Base-by-base conservation (phyloP, 2,329 filamentous ascomycete genomes). In the Nemania abortiva region DNA sequence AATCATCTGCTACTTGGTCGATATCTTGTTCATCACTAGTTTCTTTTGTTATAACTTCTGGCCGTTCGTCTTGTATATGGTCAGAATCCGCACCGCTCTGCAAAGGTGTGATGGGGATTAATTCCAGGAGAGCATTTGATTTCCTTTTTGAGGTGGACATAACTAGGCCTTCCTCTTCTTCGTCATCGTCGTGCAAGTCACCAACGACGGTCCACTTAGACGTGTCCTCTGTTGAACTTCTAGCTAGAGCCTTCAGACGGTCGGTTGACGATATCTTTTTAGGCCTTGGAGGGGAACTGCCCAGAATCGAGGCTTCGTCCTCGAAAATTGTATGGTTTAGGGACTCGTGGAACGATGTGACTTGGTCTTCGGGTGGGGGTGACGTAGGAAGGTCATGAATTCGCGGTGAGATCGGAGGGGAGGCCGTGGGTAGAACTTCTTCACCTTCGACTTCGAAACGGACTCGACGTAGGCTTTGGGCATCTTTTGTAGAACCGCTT, bases 381-480 rank as follows among this genome's bases (percentile, higher is more conserved):
- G 72, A 65, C n/a, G 70, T 73, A 77, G 64, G 80, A 73, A 64
- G 77, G 70, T 79, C 45, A 71, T 63, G 37, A 63, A 62, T 60
- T 59, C 76, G 75, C 61, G 76, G 72, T 69, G 74, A 75, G 24
- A 71, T 70, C 69, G 84, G 82, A 55, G 88, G 88, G 24, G 88
- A 89, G 29, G 84, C 81, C 54, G 88, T 89, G 22, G 89, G 87
- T 66, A 89, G 79, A 42, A 91, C 87, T 74, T 90, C 88, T 71
- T 84, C 81, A 62, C 88, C 88, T 75, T 85, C 84, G 54, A 90
- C 85, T 45, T 89, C 85, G 71, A 91, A 91, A 56, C 89, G 88
- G 65, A 91, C 89, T 68, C 87, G 84, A 34, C 88, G 84, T n/a
- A 87, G 87, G 74, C 87, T 89, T 52, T 83, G 82, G 6, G 79